Base-by-base conservation (phyloP, 2,329 filamentous ascomycete genomes). In the Drechslerella dactyloides region DNA sequence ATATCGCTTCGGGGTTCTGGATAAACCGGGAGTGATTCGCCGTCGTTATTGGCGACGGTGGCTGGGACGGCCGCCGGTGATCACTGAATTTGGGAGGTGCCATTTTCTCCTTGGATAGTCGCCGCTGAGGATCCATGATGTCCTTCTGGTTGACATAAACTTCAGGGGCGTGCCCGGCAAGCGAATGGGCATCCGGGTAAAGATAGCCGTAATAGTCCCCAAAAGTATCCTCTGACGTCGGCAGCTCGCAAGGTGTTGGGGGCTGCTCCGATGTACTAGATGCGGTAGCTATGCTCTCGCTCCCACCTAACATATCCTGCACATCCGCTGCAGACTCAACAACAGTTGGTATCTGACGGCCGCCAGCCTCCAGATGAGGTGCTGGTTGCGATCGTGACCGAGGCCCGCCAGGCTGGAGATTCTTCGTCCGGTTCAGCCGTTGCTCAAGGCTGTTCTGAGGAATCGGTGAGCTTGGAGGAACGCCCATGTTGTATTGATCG, bases 81-180 rank as follows among this genome's bases (percentile, higher is more conserved):
- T 69, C 69, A 30, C 75, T 74, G 23, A 76, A 69, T 42, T 74
- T 65, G 10, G 75, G 74, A 13, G 75, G 61, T 21, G 74, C 73
- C 56, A 76, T 53, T 50, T 69, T 74, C 44, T 76, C 75, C 44
- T 75, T 69, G 1, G 75, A 76, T 56, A 74, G 51, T 6, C 74
- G 73, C 61, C 75, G 68, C 21, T 76, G 74, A 17, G 73, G 74
- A 51, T 77, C 76, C 7, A 74, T 74, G 23, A 74, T 69, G 37
- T 70, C 73, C 56, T 76, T 77, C 54, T 77, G 76, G 40, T 74
- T 74, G 21, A 76, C 53, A 69, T 75, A 77, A 8, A 74, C 55
- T 21, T 75, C 76, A 17, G 69, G 53, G 13, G 69, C 42, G 52
- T 69, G 69, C 17, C 65, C 70, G 30, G 60, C 60, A 11, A 68